Evolutionary conservation across 805 yeast species (phyloP).

Genomic region (Candida multigemmis): DNA sequence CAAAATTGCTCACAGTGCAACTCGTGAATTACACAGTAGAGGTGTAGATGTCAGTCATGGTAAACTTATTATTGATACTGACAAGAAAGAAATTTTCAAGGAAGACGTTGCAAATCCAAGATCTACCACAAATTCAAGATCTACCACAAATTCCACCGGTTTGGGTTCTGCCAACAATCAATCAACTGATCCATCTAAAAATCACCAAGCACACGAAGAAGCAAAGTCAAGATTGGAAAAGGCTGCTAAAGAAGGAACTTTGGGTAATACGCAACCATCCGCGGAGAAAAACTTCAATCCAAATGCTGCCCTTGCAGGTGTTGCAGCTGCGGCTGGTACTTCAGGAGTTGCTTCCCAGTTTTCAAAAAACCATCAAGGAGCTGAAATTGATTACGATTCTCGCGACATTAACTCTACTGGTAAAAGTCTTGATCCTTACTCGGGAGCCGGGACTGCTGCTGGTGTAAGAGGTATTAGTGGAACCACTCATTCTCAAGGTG

Average conservation of each 20-base stretch:
- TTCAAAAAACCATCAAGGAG: too few relatives aligned
- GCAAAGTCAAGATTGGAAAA: slow-evolving; percentile 2
- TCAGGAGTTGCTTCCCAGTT: slow-evolving; percentile 1
- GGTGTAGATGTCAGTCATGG: slow-evolving; percentile 25
- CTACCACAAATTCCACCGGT: slow-evolving; percentile 1
- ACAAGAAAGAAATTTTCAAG: slow-evolving; percentile 22
- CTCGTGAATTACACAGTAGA: slow-evolving; percentile 17
- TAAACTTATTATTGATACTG: slow-evolving; percentile 23
- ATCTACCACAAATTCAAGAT: too few relatives aligned
- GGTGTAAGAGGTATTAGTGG: slow-evolving; percentile 44
- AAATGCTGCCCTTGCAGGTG: slow-evolving; percentile 11
- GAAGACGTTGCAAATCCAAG: slow-evolving; percentile 8
- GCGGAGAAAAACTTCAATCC: background rate
- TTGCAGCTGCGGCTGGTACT: slow-evolving; percentile 13
- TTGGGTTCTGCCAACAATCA: slow-evolving; percentile 1
- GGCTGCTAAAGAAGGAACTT: slow-evolving; percentile 2
- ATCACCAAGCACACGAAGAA: background rate
- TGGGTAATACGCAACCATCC: background rate
- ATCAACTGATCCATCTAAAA: background rate
- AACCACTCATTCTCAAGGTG: slow-evolving; percentile 59
- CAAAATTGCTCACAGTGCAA: slow-evolving; percentile 20
- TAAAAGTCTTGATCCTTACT: background rate
- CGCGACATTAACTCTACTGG: slow-evolving; percentile 1
- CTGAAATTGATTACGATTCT: background rate
- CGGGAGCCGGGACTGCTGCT: slow-evolving; percentile 3